These are phyloP conservation scores for Metarhizium brunneum DNA, from an alignment of 2,329 filamentous ascomycete species.

Conservation along the genomic window DNA sequence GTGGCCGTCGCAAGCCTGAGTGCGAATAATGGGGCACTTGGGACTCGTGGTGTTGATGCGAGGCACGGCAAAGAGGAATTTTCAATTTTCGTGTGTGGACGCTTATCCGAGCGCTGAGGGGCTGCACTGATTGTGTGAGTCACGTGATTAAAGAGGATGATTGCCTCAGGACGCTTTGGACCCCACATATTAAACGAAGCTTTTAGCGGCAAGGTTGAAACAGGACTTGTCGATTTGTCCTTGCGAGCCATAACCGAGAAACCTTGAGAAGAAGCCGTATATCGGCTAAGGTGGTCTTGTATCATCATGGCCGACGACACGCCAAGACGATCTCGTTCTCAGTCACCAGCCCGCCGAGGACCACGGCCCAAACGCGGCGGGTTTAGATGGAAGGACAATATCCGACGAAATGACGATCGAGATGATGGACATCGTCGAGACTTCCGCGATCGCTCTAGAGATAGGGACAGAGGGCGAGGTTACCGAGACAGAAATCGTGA, in stretches of 20 bases:
- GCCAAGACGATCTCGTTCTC: constrained; percentile 15
- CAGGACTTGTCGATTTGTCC: background rate
- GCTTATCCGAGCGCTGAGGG: constrained; percentile 32
- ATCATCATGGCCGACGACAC: constrained; percentile 15
- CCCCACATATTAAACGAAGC: background rate
- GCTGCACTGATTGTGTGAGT: constrained; percentile 19
- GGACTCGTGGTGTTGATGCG: constrained; percentile 29
- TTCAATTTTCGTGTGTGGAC: constrained; percentile 38
- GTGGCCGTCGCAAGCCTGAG: constrained; percentile 29
- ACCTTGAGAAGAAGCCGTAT: background rate
- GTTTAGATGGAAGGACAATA: constrained; percentile 51
- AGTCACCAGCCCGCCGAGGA: constrained; percentile 15
- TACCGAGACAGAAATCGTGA: constrained; percentile 17
- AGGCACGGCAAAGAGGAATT: constrained; percentile 26
- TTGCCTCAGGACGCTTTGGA: background rate
- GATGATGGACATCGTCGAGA: constrained; percentile 32
- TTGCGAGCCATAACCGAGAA: background rate
- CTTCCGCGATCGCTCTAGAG: constrained; percentile 32
- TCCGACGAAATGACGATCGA: constrained; percentile 33
- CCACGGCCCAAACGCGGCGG: constrained; percentile 28
- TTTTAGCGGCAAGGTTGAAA: background rate
- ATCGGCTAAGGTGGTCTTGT: background rate
- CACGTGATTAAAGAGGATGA: constrained; percentile 20
- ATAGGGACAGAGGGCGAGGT: constrained; percentile 17
- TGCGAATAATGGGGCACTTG: constrained; percentile 26